These are phyloP conservation scores for Flaveria robusta DNA, from an alignment of 129 eudicot genomes.

Conservation along the genomic window DNA sequence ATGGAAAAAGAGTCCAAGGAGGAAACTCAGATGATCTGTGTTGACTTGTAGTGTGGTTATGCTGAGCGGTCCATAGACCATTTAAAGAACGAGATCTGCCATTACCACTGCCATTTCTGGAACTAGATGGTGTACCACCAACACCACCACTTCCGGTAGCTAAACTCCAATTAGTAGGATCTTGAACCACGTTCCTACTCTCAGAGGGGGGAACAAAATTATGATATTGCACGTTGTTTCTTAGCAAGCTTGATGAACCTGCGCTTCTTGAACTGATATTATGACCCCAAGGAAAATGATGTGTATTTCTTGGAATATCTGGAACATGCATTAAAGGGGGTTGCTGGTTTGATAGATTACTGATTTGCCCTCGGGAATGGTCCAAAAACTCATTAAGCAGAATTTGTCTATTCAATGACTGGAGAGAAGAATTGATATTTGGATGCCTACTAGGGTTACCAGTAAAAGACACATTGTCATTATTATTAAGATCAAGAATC, in stretches of 20 bases:
- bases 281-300: constrained; percentile 50
- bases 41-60: constrained; percentile 41
- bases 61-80: constrained; percentile 44
- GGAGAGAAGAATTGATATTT: constrained; percentile 30
- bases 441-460: constrained; percentile 43
- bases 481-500: constrained; percentile 20
- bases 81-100: constrained; percentile 40
- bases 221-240: constrained; percentile 48
- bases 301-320: constrained; percentile 43
- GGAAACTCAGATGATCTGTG: constrained; percentile 45
- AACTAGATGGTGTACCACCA: constrained; percentile 43
- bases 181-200: constrained; percentile 50
- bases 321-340: constrained; percentile 40
- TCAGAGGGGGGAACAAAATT: constrained; percentile 49
- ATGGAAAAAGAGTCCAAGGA: constrained; percentile 60
- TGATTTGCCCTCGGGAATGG: constrained; percentile 35
- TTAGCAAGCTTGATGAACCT: constrained; percentile 40
- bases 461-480: constrained; percentile 21
- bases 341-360: constrained; percentile 40
- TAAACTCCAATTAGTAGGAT: constrained; percentile 57
- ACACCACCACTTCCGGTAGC: constrained; percentile 48
- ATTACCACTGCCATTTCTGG: constrained; percentile 26
- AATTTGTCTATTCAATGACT: constrained; percentile 38
- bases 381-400: constrained; percentile 50
- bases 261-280: constrained; percentile 44